Evolutionary conservation across 1,284 basidiomycete genomes (phyloP).

Genomic region (Testicularia cyperi): DNA sequence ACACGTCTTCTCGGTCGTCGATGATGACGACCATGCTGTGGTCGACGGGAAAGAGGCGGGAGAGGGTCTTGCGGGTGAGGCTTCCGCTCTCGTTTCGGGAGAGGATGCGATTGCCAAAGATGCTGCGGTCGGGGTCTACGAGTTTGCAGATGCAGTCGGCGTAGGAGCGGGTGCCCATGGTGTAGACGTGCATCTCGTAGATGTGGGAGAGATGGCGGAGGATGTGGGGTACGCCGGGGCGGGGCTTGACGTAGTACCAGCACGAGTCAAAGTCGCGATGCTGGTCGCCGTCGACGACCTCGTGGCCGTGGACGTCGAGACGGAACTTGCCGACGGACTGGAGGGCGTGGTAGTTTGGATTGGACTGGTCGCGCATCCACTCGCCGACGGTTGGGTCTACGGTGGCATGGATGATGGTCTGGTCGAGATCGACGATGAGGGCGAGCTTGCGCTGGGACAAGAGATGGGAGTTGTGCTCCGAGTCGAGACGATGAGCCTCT

Average conservation of each 20-base stretch:
- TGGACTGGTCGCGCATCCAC: slow-evolving; percentile 82
- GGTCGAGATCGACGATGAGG: slow-evolving; percentile 96
- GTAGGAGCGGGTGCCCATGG: slow-evolving; percentile 96
- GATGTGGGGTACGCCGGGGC: slow-evolving; percentile 83
- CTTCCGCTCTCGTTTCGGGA: slow-evolving; percentile 83
- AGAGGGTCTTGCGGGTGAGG: slow-evolving; percentile 84
- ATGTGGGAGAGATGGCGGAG: slow-evolving; percentile 71
- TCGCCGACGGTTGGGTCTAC: slow-evolving; percentile 97
- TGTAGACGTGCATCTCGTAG: slow-evolving; percentile 99
- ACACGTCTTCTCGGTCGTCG: slow-evolving; percentile 95
- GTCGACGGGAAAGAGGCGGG: slow-evolving; percentile 84
- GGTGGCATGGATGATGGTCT: slow-evolving; percentile 97
- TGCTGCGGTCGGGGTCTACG: slow-evolving; percentile 82
- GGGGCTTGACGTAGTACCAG: slow-evolving; percentile 92
- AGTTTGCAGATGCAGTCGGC: slow-evolving; percentile 91
- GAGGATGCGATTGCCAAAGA: slow-evolving; percentile 84
- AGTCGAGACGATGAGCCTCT: slow-evolving; percentile 84
- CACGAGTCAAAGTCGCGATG: slow-evolving; percentile 64
- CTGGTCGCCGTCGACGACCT: slow-evolving; percentile 31
- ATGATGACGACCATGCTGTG: slow-evolving; percentile 99
- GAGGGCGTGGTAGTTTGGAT: slow-evolving; percentile 85
- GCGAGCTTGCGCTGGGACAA: slow-evolving; percentile 77
- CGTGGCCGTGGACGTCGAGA: slow-evolving; percentile 75
- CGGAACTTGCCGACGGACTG: slow-evolving; percentile 82
- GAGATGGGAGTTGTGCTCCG: slow-evolving; percentile 75